Percentiles rank a stretch among this genome's conserved stretches.
phyloP scores from a whole-genome alignment of 495 filamentous ascomycete genomes.

The Hypomontagnella submonticulosa region DNA sequence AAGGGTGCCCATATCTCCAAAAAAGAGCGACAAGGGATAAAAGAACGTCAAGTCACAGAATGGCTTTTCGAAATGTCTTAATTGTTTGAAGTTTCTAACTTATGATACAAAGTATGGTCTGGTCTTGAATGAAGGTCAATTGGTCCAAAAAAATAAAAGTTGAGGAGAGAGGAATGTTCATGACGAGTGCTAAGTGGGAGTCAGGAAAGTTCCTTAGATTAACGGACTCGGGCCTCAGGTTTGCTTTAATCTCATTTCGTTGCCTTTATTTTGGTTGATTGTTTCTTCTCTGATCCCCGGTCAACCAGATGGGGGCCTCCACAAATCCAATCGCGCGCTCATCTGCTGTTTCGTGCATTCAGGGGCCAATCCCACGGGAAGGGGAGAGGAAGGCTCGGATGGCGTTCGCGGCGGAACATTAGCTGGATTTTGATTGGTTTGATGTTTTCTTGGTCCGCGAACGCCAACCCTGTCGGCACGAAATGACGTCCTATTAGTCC shows the following conservation, averaged over 20 bases:
- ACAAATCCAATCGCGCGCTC: conserved; percentile 37
- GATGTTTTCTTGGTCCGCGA: conserved; percentile 27
- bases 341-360: conserved; percentile 46
- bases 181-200: conserved; percentile 2
- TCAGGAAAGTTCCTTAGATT: conserved; percentile 15
- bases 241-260: conserved; percentile 45
- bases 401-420: conserved; percentile 39
- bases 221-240: conserved; percentile 25
- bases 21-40: conserved; percentile 14
- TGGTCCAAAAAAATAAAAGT: conserved; percentile 1
- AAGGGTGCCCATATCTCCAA: conserved; percentile 34
- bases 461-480: conserved; percentile 20
- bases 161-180: conserved; percentile 4
- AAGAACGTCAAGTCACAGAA: not conserved
- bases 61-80: not conserved
- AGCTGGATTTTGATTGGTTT: conserved; percentile 37
- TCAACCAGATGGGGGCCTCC: conserved; percentile 32
- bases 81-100: conserved; percentile 9
- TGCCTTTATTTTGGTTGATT: conserved; percentile 36
- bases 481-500: conserved; percentile 29
- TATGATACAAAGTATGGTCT: too few species aligned
- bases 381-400: conserved; percentile 5
- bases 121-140: conserved; percentile 11
- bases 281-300: conserved; percentile 34
- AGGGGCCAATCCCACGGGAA: conserved; percentile 28